Conservation (phyloP, 2,329 filamentous ascomycete species). For the Calonectria naviculata region DNA sequence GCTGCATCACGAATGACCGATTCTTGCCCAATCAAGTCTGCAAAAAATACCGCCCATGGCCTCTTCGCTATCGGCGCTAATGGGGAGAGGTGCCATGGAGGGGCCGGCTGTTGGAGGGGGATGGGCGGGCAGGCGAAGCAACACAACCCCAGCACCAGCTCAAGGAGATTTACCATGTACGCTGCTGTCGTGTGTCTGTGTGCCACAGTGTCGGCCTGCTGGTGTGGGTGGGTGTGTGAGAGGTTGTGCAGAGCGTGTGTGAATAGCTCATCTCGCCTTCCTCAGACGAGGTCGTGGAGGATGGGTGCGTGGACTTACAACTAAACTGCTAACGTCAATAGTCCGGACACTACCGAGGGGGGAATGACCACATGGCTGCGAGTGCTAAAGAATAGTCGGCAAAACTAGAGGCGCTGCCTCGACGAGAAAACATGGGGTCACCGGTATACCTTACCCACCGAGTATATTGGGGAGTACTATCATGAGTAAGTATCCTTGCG, state of each 20-base stretch:
- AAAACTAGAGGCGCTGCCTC: constrained; percentile 11
- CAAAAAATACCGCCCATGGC: constrained; percentile 6
- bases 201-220: not conserved
- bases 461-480: not conserved
- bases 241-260: constrained; percentile 6
- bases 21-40: constrained; percentile 19
- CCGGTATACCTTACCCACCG: constrained; percentile 9
- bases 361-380: constrained; percentile 17
- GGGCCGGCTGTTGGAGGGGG: constrained; percentile 1
- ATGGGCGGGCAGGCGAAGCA: constrained; percentile 16
- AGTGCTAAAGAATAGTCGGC: constrained; percentile 17
- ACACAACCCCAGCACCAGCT: constrained; percentile 7
- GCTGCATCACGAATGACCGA: constrained; percentile 7
- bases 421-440: constrained; percentile 8
- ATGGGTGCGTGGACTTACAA: constrained; percentile 17
- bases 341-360: constrained; percentile 14
- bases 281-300: constrained; percentile 11
- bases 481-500: not conserved
- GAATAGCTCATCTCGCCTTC: not conserved
- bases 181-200: constrained; percentile 15
- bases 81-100: constrained; percentile 8
- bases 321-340: constrained; percentile 16
- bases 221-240: constrained; percentile 12
- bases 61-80: constrained; percentile 21
- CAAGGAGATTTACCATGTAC: constrained; percentile 20